These are phyloP conservation scores for Penicillium sp. DNA, from an alignment of 2,329 filamentous ascomycete genomes.

Conservation along the genomic window DNA sequence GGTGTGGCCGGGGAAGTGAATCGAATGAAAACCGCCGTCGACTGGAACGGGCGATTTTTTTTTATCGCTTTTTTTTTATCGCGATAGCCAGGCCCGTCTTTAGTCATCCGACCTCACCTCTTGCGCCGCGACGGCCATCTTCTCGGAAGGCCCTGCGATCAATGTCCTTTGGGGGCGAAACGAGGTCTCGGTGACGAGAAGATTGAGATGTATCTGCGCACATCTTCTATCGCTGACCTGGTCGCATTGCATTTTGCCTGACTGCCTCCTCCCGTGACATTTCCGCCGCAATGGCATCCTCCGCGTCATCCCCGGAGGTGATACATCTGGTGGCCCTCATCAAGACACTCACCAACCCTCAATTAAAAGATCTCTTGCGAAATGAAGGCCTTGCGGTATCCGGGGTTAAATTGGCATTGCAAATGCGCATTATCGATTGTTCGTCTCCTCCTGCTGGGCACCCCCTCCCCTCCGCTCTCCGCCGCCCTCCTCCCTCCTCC, in stretches of 20 bases:
- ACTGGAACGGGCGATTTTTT: too few species aligned
- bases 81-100: conserved; percentile 29
- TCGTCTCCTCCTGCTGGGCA: conserved; percentile 51
- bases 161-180: not conserved
- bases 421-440: conserved; percentile 78
- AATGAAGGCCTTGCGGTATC: conserved; percentile 75
- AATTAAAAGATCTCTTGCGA: conserved; percentile 77
- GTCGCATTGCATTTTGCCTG: conserved; percentile 28
- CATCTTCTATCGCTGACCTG: conserved; percentile 22
- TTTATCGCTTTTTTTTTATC: conserved; percentile 15
- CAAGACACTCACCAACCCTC: conserved; percentile 63
- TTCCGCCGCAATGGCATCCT: conserved; percentile 38
- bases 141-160: not conserved
- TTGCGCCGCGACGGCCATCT: not conserved
- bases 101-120: conserved; percentile 36
- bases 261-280: conserved; percentile 16
- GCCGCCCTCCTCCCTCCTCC: not conserved
- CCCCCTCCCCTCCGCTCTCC: conserved; percentile 9
- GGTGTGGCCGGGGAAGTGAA: not conserved
- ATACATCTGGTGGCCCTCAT: conserved; percentile 49
- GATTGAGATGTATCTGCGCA: conserved; percentile 36
- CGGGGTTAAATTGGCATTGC: conserved; percentile 83
- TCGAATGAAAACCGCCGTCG: too few species aligned
- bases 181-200: not conserved
- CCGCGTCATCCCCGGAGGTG: conserved; percentile 46